Base-by-base conservation (phyloP, 257 asterid species). In the Solanum bulbocastanum region DNA sequence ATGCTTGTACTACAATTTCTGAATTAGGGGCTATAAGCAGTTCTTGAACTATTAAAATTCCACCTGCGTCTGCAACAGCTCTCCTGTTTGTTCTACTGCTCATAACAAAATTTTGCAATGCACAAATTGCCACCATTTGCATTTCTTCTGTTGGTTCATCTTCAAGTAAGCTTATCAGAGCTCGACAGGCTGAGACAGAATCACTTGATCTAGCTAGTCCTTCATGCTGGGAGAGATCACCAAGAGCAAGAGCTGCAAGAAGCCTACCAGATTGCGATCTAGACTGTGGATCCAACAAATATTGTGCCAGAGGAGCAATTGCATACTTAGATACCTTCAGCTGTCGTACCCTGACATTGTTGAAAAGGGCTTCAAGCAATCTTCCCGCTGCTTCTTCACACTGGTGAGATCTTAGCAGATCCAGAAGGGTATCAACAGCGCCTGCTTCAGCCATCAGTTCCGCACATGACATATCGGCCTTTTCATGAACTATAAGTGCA, bases 161-260 rank as follows among this genome's bases (percentile, higher is more conserved):
- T 89, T 93, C 92, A 52, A 96, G 98, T 87, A 94, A 83, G 65
- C 85, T 90, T 86, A 94, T 89, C 74, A 96, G 87, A 83, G 98
- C 96, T 88, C 95, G 95, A 85, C 98, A 96, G 35, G 98, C 98
- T 79, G 92, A 91, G 90, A 87, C 95, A 83, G 98, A 92, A 90
- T 91, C 94, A 91, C 93, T 95, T 73, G 98, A 90, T 89, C 97
- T 91, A 39, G 98, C 94, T 69, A 95, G 96, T 86, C 98, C 98
- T 90, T 95, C 98, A 68, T 96, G 98, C 90, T 95, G 98, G 10
- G 98, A 96, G 87, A 96, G 98, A 83, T 96, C 94, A 56, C 98
- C 98, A 83, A 96, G 98, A 86, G 96, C 93, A 86, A 96, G 98
- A 84, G 98, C 93, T 40, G 96, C 96, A 62, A 96, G 92, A 91